Evolutionary conservation across 192 early-diverging fungal species (phyloP).

Genomic region (Umbelopsis ramanniana): DNA sequence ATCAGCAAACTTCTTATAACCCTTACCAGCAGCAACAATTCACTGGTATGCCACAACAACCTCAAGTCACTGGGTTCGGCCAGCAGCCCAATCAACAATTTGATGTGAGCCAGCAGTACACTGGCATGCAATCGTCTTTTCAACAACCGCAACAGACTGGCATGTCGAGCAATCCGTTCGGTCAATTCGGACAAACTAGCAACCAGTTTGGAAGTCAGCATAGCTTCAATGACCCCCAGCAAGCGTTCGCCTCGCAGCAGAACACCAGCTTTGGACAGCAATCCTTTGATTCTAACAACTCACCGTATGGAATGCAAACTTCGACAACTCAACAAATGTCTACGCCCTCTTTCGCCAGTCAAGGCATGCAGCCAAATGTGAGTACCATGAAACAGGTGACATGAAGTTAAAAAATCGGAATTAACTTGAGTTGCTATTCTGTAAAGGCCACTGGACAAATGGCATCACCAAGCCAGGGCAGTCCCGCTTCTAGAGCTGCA

Average conservation of each 20-base stretch:
- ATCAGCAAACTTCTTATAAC: neutral
- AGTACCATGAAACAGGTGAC: neutral
- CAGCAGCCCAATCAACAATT: constrained; percentile 21
- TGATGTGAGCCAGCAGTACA: constrained; percentile 8
- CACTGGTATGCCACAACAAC: constrained; percentile 21
- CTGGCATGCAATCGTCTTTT: constrained; percentile 14
- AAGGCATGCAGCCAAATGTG: neutral
- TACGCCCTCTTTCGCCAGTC: constrained; percentile 2
- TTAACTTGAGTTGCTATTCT: no score
- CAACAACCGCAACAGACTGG: constrained; percentile 27
- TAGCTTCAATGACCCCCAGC: neutral
- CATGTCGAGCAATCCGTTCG: constrained; percentile 31
- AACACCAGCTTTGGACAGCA: neutral
- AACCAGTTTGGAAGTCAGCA: neutral
- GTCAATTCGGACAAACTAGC: constrained; percentile 5
- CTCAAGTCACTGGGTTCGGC: constrained; percentile 8
- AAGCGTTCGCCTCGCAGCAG: constrained; percentile 13
- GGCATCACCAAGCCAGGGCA: neutral
- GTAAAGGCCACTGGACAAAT: neutral
- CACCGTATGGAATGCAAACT: neutral
- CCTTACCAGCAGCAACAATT: constrained; percentile 18
- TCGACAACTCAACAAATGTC: neutral
- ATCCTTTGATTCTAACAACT: neutral
- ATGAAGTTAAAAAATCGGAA: no score
- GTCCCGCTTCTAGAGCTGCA: neutral